Conservation (phyloP, 495 filamentous ascomycete genomes). For the Aspergillus olivimuriae region DNA sequence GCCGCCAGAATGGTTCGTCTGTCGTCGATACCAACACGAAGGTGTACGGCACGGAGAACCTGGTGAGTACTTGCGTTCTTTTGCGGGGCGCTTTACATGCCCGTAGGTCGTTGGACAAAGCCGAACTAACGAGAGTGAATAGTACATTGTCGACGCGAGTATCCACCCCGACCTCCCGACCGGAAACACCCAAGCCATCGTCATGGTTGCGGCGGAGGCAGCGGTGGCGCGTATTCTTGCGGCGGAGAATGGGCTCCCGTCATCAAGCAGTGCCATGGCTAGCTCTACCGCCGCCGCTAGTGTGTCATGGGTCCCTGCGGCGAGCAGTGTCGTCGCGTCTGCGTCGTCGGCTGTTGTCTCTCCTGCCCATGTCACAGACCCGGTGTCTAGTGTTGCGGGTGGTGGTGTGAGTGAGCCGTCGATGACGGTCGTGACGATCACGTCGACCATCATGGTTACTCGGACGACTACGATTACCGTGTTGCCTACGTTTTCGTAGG, state of each 20-base stretch:
- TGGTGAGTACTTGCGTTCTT: slow-evolving; percentile 22
- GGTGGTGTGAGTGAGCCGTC: not conserved
- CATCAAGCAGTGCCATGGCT: not conserved
- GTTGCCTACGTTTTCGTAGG: slow-evolving; percentile 3
- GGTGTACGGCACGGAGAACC: slow-evolving; percentile 66
- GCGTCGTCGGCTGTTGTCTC: not conserved
- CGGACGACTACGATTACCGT: slow-evolving; percentile 3
- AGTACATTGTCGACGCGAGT: slow-evolving; percentile 20
- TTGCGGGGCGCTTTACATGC: not conserved
- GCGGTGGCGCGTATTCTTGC: slow-evolving; percentile 23
- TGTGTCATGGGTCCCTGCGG: not conserved
- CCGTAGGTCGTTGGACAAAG: not conserved
- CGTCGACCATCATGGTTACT: slow-evolving; percentile 2
- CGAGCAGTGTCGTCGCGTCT: not conserved
- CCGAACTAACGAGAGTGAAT: not conserved
- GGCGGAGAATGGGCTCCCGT: not conserved
- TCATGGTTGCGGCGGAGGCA: slow-evolving; percentile 31
- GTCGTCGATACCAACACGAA: slow-evolving; percentile 66
- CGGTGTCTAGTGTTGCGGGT: too few relatives aligned
- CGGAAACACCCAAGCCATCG: slow-evolving; percentile 29
- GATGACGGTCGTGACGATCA: slow-evolving; percentile 1
- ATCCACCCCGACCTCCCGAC: slow-evolving; percentile 31
- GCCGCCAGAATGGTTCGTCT: slow-evolving; percentile 52
- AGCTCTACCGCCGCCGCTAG: slow-evolving; percentile 1
- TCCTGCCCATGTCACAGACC: not conserved